Conservation (phyloP, 2,329 filamentous ascomycete genomes). For the Dactylonectria estremocensis region DNA sequence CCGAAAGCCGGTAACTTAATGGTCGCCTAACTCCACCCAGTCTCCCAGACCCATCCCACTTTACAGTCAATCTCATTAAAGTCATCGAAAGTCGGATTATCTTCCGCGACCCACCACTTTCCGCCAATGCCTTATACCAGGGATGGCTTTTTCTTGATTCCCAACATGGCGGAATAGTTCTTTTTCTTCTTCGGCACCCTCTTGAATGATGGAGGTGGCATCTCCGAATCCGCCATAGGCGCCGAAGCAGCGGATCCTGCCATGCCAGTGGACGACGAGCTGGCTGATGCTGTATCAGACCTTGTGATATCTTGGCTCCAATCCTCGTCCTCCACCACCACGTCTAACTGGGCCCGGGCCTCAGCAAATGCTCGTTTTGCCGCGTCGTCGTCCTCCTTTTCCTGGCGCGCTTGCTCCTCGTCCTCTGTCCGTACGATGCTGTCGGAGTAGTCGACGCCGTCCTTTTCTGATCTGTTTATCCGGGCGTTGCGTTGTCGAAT, state of each 20-base stretch:
- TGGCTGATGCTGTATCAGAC: constrained; percentile 25
- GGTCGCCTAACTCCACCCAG: background rate
- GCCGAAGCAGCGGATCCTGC: constrained; percentile 38
- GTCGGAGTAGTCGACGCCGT: constrained; percentile 74
- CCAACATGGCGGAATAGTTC: constrained; percentile 79
- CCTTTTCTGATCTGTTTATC: constrained; percentile 81
- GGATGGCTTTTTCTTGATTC: constrained; percentile 88
- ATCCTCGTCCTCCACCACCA: constrained; percentile 64
- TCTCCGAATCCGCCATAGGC: constrained; percentile 42
- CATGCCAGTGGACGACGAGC: constrained; percentile 37
- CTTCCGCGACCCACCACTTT: background rate
- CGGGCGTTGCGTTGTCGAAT: constrained; percentile 93
- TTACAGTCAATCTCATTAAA: background rate
- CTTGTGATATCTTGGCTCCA: constrained; percentile 44
- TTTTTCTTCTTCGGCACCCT: constrained; percentile 90
- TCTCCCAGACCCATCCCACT: background rate
- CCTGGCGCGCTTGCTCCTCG: constrained; percentile 74
- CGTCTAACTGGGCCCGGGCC: constrained; percentile 68
- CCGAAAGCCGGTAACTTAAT: background rate
- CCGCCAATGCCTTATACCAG: constrained; percentile 60
- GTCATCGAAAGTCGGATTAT: background rate
- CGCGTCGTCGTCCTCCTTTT: constrained; percentile 87
- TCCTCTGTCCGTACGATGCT: constrained; percentile 69
- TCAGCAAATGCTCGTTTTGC: constrained; percentile 84
- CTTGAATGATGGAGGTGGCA: constrained; percentile 78